These are phyloP conservation scores for Penicillium brevicompactum DNA, from an alignment of 2,329 filamentous ascomycete species.

Conservation along the genomic window DNA sequence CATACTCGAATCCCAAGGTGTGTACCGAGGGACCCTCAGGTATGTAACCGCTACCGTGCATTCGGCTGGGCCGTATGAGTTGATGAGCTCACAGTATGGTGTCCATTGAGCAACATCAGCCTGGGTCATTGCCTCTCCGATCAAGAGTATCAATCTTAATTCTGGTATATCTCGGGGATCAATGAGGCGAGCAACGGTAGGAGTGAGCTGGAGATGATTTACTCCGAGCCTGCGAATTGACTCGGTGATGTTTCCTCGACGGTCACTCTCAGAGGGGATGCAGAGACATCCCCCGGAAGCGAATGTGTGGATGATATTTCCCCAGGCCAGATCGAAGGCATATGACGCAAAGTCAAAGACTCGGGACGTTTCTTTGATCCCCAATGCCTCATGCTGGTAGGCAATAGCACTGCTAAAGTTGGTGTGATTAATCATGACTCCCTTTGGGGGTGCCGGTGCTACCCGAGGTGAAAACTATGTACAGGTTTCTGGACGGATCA, in stretches of 20 bases:
- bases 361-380: background rate
- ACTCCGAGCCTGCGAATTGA: background rate
- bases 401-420: background rate
- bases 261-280: background rate
- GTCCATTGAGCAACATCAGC: background rate
- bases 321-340: background rate
- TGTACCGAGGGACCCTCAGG: background rate
- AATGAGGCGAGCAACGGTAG: background rate
- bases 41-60: background rate
- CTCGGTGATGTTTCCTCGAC: background rate
- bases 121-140: background rate
- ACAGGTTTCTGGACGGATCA: background rate
- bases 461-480: constrained; percentile 7
- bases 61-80: background rate
- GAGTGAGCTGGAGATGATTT: background rate
- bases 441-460: constrained; percentile 12
- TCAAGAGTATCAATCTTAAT: background rate
- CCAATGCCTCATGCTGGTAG: background rate
- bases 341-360: background rate
- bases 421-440: background rate
- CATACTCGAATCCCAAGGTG: background rate
- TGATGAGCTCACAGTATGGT: background rate
- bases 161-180: background rate
- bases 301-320: background rate
- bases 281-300: background rate